These are phyloP conservation scores for Dacryopinax spathularia DNA, from an alignment of 768 basidiomycete genomes.

Conservation along the genomic window DNA sequence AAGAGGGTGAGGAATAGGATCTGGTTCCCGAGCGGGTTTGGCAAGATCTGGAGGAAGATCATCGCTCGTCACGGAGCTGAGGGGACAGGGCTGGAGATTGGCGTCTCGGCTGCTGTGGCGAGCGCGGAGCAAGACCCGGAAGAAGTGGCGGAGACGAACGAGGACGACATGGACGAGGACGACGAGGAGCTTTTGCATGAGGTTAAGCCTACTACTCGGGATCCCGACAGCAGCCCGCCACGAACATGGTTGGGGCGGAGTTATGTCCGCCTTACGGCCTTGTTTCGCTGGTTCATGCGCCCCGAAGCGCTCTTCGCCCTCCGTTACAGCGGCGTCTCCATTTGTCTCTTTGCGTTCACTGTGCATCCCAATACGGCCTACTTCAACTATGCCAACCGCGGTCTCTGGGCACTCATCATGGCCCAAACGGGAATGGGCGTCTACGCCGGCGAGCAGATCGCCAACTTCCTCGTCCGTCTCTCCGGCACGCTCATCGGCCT, in stretches of 20 bases:
- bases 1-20: slow-evolving; percentile 30
- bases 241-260: slow-evolving; percentile 12
- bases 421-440: slow-evolving; percentile 44
- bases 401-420: slow-evolving; percentile 47
- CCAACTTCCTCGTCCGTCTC: slow-evolving; percentile 32
- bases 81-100: background rate
- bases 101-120: slow-evolving; percentile 13
- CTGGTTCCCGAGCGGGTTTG: slow-evolving; percentile 39
- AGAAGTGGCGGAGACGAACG: slow-evolving; percentile 12
- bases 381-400: slow-evolving; percentile 33
- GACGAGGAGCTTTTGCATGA: background rate
- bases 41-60: slow-evolving; percentile 22
- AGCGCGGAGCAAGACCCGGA: slow-evolving; percentile 21
- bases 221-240: background rate
- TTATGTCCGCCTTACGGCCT: background rate
- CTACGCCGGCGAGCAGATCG: slow-evolving; percentile 43
- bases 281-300: background rate
- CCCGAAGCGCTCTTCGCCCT: background rate
- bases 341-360: slow-evolving; percentile 4
- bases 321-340: background rate
- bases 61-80: background rate
- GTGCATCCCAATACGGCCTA: slow-evolving; percentile 10
- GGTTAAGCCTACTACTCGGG: background rate
- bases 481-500: slow-evolving; percentile 33
- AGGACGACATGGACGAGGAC: slow-evolving; percentile 18